A percentile compares a stretch with the other conserved stretches of the same genome.
These are phyloP conservation scores for Penicillium parvum DNA, from an alignment of 495 filamentous ascomycete genomes.

Conservation along the genomic window DNA sequence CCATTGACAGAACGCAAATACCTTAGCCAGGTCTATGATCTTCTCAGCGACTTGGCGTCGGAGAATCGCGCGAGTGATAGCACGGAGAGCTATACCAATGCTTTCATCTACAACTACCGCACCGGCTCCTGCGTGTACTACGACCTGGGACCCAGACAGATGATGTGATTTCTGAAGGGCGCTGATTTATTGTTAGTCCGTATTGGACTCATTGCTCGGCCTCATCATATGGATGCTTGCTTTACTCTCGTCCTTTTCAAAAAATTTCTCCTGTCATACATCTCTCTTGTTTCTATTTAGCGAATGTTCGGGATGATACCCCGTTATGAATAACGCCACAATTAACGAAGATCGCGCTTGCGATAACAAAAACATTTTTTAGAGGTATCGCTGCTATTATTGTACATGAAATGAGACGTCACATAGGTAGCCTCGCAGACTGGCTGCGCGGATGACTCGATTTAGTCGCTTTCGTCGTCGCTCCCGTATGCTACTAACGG, in stretches of 20 bases:
- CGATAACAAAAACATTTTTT: constrained; percentile 1
- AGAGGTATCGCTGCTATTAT: constrained; percentile 39
- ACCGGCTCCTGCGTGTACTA: constrained; percentile 74
- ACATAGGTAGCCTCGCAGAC: neutral
- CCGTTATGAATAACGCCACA: constrained; percentile 22
- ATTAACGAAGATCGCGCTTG: constrained; percentile 8
- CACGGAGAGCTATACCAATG: constrained; percentile 53
- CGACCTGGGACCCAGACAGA: constrained; percentile 51
- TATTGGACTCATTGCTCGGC: constrained; percentile 3
- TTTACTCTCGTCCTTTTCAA: neutral
- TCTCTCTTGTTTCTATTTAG: constrained; percentile 26
- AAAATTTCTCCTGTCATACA: neutral
- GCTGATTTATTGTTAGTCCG: neutral
- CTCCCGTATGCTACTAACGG: constrained; percentile 87
- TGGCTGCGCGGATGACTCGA: constrained; percentile 8
- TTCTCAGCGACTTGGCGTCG: constrained; percentile 59
- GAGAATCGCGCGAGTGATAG: constrained; percentile 40
- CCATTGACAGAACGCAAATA: constrained; percentile 78
- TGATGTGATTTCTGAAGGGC: constrained; percentile 18
- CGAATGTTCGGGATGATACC: constrained; percentile 30
- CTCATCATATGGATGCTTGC: constrained; percentile 1
- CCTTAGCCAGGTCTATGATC: constrained; percentile 76
- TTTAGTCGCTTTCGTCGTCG: constrained; percentile 76
- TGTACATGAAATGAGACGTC: constrained; percentile 25
- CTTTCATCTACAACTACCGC: constrained; percentile 78